Percentiles rank a stretch among this genome's conserved stretches.
Evolutionary conservation across 805 yeast species (phyloP).

Genomic region (Yamadazyma ubonensis): DNA sequence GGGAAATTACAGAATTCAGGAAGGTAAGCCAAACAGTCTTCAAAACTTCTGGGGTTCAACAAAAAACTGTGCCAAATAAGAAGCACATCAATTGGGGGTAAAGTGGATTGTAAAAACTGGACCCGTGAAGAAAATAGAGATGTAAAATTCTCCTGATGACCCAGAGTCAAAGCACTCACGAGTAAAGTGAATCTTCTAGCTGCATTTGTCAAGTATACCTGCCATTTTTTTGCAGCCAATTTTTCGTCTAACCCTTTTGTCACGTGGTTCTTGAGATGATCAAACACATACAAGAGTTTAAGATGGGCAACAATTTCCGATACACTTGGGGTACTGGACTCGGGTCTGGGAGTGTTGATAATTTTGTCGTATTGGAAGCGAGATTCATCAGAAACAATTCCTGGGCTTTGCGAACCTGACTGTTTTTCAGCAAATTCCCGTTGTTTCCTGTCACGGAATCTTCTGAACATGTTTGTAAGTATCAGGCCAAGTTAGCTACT

Average conservation of each 20-base stretch:
- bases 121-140: no score
- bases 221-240: conserved; percentile 19
- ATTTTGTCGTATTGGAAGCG: no score
- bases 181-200: conserved; percentile 22
- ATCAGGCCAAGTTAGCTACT: no score
- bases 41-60: conserved; percentile 18
- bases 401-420: no score
- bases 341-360: no score
- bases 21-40: conserved; percentile 17
- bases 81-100: conserved; percentile 24
- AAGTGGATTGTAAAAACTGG: neutral
- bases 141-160: no score
- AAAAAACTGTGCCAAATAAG: conserved; percentile 25
- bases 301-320: conserved; percentile 19
- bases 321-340: neutral
- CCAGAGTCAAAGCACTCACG: conserved; percentile 21
- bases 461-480: no score
- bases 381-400: no score
- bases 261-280: conserved; percentile 13
- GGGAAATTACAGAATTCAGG: conserved; percentile 7
- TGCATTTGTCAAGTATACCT: conserved; percentile 22
- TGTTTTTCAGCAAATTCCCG: no score
- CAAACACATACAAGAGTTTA: conserved; percentile 22
- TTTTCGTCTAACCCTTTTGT: neutral
- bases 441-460: no score